Conservation (phyloP, 805 yeast species). For the Starmerella riodocensis region DNA sequence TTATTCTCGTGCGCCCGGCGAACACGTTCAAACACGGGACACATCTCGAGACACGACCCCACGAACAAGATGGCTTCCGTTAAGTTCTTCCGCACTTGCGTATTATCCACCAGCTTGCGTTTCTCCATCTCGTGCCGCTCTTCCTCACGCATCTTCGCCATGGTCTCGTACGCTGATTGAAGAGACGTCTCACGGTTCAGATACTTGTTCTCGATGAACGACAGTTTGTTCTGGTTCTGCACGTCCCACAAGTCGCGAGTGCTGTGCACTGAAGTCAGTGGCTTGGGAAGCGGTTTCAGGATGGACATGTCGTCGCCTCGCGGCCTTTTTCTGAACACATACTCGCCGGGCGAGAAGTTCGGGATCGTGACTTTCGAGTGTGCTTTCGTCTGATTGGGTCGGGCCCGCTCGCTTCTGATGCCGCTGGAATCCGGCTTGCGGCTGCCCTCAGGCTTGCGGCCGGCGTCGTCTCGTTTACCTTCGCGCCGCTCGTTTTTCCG, state of each 20-base stretch:
- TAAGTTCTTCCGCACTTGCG: conserved; percentile 66
- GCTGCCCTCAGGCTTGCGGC: neutral
- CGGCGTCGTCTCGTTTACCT: neutral
- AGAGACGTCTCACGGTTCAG: conserved; percentile 36
- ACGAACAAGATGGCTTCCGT: conserved; percentile 75
- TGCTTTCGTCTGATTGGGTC: neutral
- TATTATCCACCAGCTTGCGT: conserved; percentile 74
- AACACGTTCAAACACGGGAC: conserved; percentile 85
- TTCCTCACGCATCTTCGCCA: conserved; percentile 55
- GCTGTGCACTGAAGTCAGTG: conserved; percentile 4
- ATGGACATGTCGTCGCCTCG: conserved; percentile 8
- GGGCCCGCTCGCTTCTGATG: too few relatives aligned
- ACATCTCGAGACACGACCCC: conserved; percentile 89
- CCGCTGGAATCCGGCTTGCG: neutral
- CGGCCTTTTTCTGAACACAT: conserved; percentile 3
- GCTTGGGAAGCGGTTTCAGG: conserved; percentile 12
- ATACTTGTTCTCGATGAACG: conserved; percentile 35
- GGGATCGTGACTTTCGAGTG: conserved; percentile 1
- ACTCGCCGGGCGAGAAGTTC: conserved; percentile 1
- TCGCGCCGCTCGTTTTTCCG: neutral
- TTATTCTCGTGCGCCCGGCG: conserved; percentile 79
- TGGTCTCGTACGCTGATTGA: conserved; percentile 55
- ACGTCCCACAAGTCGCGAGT: conserved; percentile 47
- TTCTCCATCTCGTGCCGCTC: conserved; percentile 73
- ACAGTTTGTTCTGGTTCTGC: conserved; percentile 54